Evolutionary conservation across 768 basidiomycete genomes (phyloP).

Genomic region (Boletus tylopilopsis): DNA sequence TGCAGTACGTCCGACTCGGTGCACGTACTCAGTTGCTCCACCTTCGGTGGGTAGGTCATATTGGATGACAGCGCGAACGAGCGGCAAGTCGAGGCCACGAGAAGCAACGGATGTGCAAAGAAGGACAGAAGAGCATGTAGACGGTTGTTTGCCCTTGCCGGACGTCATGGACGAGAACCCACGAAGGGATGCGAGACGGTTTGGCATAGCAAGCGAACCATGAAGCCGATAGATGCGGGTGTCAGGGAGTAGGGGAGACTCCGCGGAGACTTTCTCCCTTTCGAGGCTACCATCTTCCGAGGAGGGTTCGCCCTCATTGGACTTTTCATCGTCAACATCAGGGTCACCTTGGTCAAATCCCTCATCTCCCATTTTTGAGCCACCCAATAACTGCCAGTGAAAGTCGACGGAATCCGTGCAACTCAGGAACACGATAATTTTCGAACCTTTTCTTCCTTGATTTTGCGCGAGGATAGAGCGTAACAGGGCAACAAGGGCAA

Average conservation of each 20-base stretch:
- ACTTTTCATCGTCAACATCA: constrained; percentile 23
- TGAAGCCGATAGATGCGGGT: constrained; percentile 86
- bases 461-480: constrained; percentile 72
- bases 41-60: constrained; percentile 98
- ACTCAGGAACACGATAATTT: constrained; percentile 93
- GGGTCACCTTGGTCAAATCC: constrained; percentile 24
- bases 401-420: constrained; percentile 99
- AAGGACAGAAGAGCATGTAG: constrained; percentile 60
- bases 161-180: constrained; percentile 59
- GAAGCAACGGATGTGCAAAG: constrained; percentile 97
- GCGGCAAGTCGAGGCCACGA: constrained; percentile 93
- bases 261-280: constrained; percentile 47
- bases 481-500: constrained; percentile 82
- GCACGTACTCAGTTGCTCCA: constrained; percentile 93
- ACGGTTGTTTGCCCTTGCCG: constrained; percentile 28
- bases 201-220: constrained; percentile 81
- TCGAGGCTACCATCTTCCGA: constrained; percentile 24
- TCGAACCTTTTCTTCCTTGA: constrained; percentile 48
- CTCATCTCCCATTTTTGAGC: constrained; percentile 57
- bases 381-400: constrained; percentile 83
- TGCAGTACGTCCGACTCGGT: constrained; percentile 95
- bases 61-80: constrained; percentile 92
- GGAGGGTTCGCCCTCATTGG: constrained; percentile 22
- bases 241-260: constrained; percentile 76
- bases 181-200: constrained; percentile 78